phyloP scores from a whole-genome alignment of 352 stramenopile genomes.

The Pythium scleroteichum region DNA sequence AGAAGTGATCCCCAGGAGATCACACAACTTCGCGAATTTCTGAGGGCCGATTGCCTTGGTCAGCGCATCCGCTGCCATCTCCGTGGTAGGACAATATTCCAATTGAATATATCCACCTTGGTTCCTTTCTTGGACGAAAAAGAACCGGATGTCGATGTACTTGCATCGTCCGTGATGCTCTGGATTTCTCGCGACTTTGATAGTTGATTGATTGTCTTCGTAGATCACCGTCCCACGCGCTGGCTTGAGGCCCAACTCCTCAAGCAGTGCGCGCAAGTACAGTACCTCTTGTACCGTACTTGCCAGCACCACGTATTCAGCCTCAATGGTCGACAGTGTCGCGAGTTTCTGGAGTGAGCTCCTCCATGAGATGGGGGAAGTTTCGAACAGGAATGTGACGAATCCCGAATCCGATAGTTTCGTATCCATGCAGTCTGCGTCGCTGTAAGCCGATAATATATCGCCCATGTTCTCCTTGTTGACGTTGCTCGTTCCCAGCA shows the following conservation, averaged over 20 bases:
- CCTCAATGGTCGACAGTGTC: conserved; percentile 10
- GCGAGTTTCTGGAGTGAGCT: conserved; percentile 12
- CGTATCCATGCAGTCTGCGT: conserved; percentile 5
- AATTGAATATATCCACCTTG: background rate
- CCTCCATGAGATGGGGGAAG: conserved; percentile 4
- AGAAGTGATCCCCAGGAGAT: background rate
- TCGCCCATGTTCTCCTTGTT: background rate
- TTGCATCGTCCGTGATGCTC: conserved; percentile 17
- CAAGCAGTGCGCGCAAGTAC: conserved; percentile 5
- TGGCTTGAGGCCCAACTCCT: background rate
- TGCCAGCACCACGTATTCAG: conserved; percentile 12
- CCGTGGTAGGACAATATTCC: conserved; percentile 6
- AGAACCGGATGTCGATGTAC: conserved; percentile 14
- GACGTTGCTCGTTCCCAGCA: background rate
- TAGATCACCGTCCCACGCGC: background rate
- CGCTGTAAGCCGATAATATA: conserved; percentile 1
- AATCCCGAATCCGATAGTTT: conserved; percentile 7
- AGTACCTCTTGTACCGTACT: conserved; percentile 8
- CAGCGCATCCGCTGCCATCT: conserved; percentile 6
- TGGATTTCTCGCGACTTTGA: conserved; percentile 1
- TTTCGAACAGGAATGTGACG: conserved; percentile 11
- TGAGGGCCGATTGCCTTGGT: conserved; percentile 13
- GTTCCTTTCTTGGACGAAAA: conserved; percentile 5
- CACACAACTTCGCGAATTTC: background rate
- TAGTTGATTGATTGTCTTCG: conserved; percentile 12